A percentile compares a stretch with the other conserved stretches of the same genome.
Evolutionary conservation across 192 early-diverging fungal species (phyloP).

Genomic region (Coemansia sp.): DNA sequence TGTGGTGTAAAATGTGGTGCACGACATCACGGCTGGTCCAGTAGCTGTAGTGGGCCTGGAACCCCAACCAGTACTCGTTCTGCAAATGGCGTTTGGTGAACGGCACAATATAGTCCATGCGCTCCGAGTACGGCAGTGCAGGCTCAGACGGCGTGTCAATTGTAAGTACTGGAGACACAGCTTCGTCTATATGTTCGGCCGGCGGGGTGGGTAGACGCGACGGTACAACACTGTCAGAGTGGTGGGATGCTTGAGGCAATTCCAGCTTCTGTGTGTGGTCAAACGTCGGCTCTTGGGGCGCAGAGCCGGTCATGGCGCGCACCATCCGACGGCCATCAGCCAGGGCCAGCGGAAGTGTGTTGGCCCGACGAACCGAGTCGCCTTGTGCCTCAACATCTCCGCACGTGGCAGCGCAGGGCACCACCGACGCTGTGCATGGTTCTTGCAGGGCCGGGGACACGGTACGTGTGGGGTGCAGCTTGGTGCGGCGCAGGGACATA

Average conservation of each 20-base stretch:
- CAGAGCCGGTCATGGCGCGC: slow-evolving; percentile 1
- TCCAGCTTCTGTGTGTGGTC: neutral
- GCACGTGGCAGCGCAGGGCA: too few species aligned
- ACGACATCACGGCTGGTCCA: slow-evolving; percentile 50
- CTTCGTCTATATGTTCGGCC: neutral
- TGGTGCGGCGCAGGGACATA: slow-evolving; percentile 3
- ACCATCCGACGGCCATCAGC: slow-evolving; percentile 16
- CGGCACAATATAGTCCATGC: slow-evolving; percentile 55
- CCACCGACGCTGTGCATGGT: too few species aligned
- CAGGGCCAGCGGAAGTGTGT: slow-evolving; percentile 20
- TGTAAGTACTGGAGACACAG: neutral
- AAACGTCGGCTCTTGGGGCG: neutral
- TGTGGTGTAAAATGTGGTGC: slow-evolving; percentile 47
- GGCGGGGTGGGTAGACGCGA: neutral
- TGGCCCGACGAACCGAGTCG: neutral
- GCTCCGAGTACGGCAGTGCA: slow-evolving; percentile 40
- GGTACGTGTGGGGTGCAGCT: neutral
- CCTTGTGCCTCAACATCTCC: too few species aligned
- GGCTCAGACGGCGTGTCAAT: neutral
- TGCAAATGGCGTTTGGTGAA: slow-evolving; percentile 45
- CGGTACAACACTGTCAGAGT: neutral
- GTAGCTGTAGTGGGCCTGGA: slow-evolving; percentile 52
- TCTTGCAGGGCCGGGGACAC: neutral
- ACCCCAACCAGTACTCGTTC: slow-evolving; percentile 55
- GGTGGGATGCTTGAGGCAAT: neutral